Base-by-base conservation (phyloP, 495 filamentous ascomycete genomes). In the Neurospora cerealis region DNA sequence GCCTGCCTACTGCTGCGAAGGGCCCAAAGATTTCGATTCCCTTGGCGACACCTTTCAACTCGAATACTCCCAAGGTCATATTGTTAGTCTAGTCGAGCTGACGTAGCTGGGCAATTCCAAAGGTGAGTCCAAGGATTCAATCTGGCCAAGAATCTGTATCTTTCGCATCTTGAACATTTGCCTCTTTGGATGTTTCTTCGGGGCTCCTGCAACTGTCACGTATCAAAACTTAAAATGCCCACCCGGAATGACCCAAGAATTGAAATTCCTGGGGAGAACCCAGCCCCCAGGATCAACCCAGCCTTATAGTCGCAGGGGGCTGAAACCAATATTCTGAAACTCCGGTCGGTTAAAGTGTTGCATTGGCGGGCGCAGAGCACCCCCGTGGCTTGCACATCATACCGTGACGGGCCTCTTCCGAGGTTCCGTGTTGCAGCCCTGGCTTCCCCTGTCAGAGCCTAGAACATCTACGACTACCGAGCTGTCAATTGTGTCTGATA, bases 281-380 rank as follows among this genome's bases (percentile, higher is more conserved):
- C 42, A n/a, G 19, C n/a, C n/a, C 46, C 7, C 19, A 46, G 5
- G 8, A 46, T n/a, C 42, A n/a, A 46, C 42, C 42, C 42, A 78
- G 77, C 72, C 77, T 77, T 80, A 74, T 28, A 39, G 36, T 13
- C 5, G 48, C 78, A 73, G 69, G 77, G 76, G 74, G 62, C 34
- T 80, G 79, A 81, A 81, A 80, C 78, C 71, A 76, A 75, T 69
- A 73, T 38, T 11, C 72, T 54, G 21, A 10, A 60, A 28, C 24
- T 60, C 48, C 70, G 36, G 75, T 76, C 72, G 66, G 19, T 69
- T 73, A 10, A 69, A 34, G 73, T 24, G 72, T 69, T 40, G 74
- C 73, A 75, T 74, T 70, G 76, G 36, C 2, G 5, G 2, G 0
- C 34, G 32, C 71, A 76, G 69, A 74, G 69, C 9, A 9, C 66